Evolutionary conservation across 2,329 filamentous ascomycete genomes (phyloP), one percentile per base, ranked within the genome.

Genomic region (Fusarium coffeatum): DNA sequence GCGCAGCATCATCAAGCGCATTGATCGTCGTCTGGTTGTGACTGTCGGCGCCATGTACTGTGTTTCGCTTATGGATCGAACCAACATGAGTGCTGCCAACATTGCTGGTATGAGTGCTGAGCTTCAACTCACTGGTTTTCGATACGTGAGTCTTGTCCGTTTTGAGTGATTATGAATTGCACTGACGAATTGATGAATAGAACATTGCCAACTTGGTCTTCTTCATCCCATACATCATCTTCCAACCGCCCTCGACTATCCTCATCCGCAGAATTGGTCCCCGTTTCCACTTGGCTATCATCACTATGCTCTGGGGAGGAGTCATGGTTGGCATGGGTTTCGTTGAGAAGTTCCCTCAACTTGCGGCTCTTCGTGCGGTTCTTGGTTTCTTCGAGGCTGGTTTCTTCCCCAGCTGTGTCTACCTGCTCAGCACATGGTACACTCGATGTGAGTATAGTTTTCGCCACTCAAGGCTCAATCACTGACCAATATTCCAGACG

Each of bases 11-110:
- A 88, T 94, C 43, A 84, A 86, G 59, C 87, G 88, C 15, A 83
- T 96, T 71, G 93, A 97, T 78, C 81, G 84, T 30, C 87, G 90
- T 4, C 81, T 92, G 6, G 87, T 92, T 42, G 76, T 85, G 6
- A 89, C 86, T 3, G 86, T 89, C 7, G 90, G 90, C 22, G 76
- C 85, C 69, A 86, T 93, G 81, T 94, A 94, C 79, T 93, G 91
- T 76, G 84, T 93, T 72, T 91, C 87, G 69, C 81, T 95, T 63
- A 92, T 95, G 88, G 93, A 96, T 76, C 85, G 93, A 32, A 93
- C 91, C 3, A 95, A 95, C 78, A 80, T 94, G 76, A 88, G 88
- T n/a, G 84, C 88, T 23, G 92, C 92, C 42, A 88, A 88, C 47
- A 90, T 95, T 76, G 92, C 93, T 22, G 92, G 87, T 55, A 87